Percentiles rank a stretch among this genome's conserved stretches.
Conservation (phyloP, 2,329 filamentous ascomycete species). For the Tolypocladium paradoxum region DNA sequence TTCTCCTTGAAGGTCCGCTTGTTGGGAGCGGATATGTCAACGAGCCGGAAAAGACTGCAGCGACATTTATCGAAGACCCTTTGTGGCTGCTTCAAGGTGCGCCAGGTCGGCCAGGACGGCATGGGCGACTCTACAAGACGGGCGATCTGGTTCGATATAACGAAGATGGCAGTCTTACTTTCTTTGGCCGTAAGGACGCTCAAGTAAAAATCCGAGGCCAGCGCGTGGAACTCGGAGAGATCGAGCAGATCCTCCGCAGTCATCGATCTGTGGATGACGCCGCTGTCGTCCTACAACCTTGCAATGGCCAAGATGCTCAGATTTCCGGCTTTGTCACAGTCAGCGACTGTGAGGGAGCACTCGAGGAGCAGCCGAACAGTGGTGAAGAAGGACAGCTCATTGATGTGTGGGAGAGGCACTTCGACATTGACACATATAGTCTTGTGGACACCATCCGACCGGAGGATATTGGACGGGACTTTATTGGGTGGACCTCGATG, state of each 20-base stretch:
- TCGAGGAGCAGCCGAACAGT: too few species aligned
- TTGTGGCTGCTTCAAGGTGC: constrained; percentile 18
- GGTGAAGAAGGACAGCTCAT: too few species aligned
- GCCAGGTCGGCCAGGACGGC: constrained; percentile 20
- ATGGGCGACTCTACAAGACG: constrained; percentile 20
- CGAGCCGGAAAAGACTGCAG: constrained; percentile 29
- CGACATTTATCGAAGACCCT: constrained; percentile 33
- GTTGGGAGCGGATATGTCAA: constrained; percentile 38
- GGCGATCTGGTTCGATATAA: constrained; percentile 20
- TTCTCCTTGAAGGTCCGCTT: constrained; percentile 28
- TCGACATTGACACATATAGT: too few species aligned
- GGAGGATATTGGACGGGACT: constrained; percentile 14
- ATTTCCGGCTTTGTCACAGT: too few species aligned
- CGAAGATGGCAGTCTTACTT: constrained; percentile 17
- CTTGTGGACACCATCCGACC: too few species aligned
- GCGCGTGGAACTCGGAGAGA: too few species aligned
- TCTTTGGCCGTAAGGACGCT: constrained; percentile 30
- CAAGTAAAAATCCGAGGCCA: constrained; percentile 37
- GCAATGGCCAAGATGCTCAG: too few species aligned
- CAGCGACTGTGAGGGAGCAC: too few species aligned
- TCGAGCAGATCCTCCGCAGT: too few species aligned
- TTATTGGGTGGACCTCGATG: constrained; percentile 20
- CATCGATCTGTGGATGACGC: too few species aligned
- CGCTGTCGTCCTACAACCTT: too few species aligned
- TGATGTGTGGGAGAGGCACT: too few species aligned